Conservation (phyloP, 2,329 filamentous ascomycete species). For the Pseudogymnoascus sp. region DNA sequence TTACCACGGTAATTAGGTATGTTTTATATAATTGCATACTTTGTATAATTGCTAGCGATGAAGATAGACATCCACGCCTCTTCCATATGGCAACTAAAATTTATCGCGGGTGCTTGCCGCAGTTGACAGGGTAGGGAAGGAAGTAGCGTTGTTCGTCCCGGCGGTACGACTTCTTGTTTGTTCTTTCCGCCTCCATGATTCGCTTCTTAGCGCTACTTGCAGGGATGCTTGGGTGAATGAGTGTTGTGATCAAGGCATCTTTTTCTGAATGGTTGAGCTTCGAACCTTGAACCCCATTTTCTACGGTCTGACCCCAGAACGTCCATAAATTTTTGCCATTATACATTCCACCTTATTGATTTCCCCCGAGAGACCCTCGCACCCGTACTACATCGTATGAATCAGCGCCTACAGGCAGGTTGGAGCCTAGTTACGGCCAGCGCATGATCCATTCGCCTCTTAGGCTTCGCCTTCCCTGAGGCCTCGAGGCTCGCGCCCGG, state of each 20-base stretch:
- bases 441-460: slow-evolving; percentile 6
- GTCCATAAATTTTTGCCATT: slow-evolving; percentile 2
- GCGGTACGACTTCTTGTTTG: slow-evolving; percentile 4
- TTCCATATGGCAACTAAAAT: background rate
- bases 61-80: background rate
- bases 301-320: background rate
- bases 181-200: slow-evolving; percentile 9
- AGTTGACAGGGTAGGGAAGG: background rate
- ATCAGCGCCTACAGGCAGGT: background rate
- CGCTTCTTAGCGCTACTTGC: slow-evolving; percentile 9
- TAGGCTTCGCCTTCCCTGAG: slow-evolving; percentile 6
- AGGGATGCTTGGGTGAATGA: slow-evolving; percentile 5
- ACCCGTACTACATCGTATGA: slow-evolving; percentile 1
- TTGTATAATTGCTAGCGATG: background rate
- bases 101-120: slow-evolving; percentile 4
- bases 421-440: background rate
- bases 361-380: background rate
- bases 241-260: slow-evolving; percentile 10
- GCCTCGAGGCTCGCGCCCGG: background rate
- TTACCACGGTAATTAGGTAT: background rate
- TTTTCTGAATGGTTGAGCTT: slow-evolving; percentile 8
- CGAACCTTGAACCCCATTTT: background rate
- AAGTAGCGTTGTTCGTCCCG: slow-evolving; percentile 5
- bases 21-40: background rate
- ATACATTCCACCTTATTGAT: slow-evolving; percentile 1